phyloP scores from a whole-genome alignment of 1,284 basidiomycete genomes.

The Apiotrichum sp. region DNA sequence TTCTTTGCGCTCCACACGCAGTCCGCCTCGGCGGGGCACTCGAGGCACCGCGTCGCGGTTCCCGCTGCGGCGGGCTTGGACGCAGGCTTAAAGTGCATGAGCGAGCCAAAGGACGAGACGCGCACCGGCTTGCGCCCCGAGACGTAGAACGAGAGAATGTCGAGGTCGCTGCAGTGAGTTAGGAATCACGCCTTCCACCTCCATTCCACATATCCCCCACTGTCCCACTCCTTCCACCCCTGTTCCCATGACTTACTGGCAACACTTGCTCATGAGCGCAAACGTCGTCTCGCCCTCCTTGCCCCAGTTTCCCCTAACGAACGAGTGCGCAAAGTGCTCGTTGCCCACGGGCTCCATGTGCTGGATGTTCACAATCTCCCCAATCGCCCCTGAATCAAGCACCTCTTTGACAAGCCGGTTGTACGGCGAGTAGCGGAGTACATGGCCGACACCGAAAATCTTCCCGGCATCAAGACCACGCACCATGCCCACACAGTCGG shows the following conservation, averaged over 20 bases:
- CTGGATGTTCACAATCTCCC: constrained; percentile 65
- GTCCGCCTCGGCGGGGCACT: constrained; percentile 62
- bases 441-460: constrained; percentile 81
- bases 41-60: constrained; percentile 60
- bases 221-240: not conserved
- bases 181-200: no score
- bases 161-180: constrained; percentile 60
- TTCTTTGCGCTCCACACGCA: constrained; percentile 81
- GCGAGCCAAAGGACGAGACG: constrained; percentile 75
- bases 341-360: constrained; percentile 41
- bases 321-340: constrained; percentile 59
- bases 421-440: constrained; percentile 79
- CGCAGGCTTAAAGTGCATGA: constrained; percentile 68
- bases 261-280: constrained; percentile 78
- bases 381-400: constrained; percentile 63
- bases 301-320: constrained; percentile 68
- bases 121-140: constrained; percentile 53
- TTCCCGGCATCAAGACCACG: constrained; percentile 58
- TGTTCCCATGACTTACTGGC: constrained; percentile 55
- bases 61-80: constrained; percentile 65
- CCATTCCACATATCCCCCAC: no score
- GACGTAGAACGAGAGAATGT: constrained; percentile 66
- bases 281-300: constrained; percentile 66
- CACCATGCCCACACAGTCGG: constrained; percentile 69
- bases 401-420: constrained; percentile 62